Evolutionary conservation across 352 stramenopile genomes (phyloP).

Genomic region (Peronospora belbahrii): DNA sequence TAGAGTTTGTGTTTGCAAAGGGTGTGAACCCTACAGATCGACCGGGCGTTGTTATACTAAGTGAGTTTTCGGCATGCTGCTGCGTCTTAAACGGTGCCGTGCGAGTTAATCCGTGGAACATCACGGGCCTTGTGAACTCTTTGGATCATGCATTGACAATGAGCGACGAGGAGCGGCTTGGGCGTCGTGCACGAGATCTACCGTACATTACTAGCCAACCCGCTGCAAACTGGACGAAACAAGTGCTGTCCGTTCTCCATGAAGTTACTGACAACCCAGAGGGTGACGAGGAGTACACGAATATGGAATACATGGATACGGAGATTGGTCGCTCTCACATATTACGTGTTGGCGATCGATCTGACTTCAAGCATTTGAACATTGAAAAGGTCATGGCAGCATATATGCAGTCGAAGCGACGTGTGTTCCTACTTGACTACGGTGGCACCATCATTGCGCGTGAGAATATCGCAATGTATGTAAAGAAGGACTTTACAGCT

Average conservation of each 20-base stretch:
- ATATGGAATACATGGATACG: slow-evolving; percentile 86
- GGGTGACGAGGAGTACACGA: slow-evolving; percentile 70
- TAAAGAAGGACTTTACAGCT: slow-evolving; percentile 93
- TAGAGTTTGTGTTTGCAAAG: slow-evolving; percentile 93
- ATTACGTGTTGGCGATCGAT: slow-evolving; percentile 49
- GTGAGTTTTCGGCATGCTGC: slow-evolving; percentile 94
- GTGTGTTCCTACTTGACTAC: slow-evolving; percentile 97
- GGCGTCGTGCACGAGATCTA: slow-evolving; percentile 90
- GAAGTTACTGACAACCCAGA: slow-evolving; percentile 66
- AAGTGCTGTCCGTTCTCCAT: slow-evolving; percentile 88
- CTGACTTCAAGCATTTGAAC: slow-evolving; percentile 83
- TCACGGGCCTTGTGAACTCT: slow-evolving; percentile 84
- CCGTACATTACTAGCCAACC: slow-evolving; percentile 92
- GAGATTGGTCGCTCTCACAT: slow-evolving; percentile 72
- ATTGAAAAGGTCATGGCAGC: slow-evolving; percentile 74
- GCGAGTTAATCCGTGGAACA: slow-evolving; percentile 96
- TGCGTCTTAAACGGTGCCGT: slow-evolving; percentile 95
- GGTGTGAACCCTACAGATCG: slow-evolving; percentile 39
- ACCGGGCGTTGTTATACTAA: slow-evolving; percentile 93
- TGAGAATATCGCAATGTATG: slow-evolving; percentile 91
- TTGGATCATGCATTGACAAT: slow-evolving; percentile 93
- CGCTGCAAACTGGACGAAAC: slow-evolving; percentile 93
- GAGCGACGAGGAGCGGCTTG: slow-evolving; percentile 82
- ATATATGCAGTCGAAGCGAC: slow-evolving; percentile 75
- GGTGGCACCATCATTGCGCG: slow-evolving; percentile 92